Percentiles rank a stretch among this genome's conserved stretches.
phyloP scores from a whole-genome alignment of 352 stramenopile species.

The Globisporangium cylindrosporum region DNA sequence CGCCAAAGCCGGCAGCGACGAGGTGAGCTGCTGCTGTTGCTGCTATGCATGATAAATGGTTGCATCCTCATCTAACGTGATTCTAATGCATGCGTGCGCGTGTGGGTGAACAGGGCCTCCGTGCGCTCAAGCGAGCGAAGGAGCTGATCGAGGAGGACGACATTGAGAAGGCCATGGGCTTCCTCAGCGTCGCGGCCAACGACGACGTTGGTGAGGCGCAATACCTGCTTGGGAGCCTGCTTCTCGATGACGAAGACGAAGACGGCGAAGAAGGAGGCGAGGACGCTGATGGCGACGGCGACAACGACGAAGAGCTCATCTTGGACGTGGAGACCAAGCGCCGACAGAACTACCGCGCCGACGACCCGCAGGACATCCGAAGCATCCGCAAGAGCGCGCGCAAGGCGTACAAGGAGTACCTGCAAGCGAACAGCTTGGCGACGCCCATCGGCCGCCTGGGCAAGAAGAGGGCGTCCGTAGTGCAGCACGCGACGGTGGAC shows the following conservation, averaged over 20 bases:
- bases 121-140: conserved; percentile 61
- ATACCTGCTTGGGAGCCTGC: conserved; percentile 65
- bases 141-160: conserved; percentile 55
- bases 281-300: conserved; percentile 1
- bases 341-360: conserved; percentile 32
- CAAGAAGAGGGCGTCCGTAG: conserved; percentile 22
- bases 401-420: conserved; percentile 72
- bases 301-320: conserved; percentile 38
- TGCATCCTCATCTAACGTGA: background rate
- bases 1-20: conserved; percentile 4
- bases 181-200: conserved; percentile 54
- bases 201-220: conserved; percentile 70
- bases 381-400: conserved; percentile 79
- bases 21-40: conserved; percentile 3
- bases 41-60: background rate
- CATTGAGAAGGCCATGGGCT: conserved; percentile 54
- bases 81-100: background rate
- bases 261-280: conserved; percentile 19
- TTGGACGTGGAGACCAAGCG: conserved; percentile 72
- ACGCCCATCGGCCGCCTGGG: conserved; percentile 11
- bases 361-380: conserved; percentile 64
- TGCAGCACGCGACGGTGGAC: conserved; percentile 41
- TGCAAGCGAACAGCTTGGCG: conserved; percentile 37
- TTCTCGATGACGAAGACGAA: conserved; percentile 43
- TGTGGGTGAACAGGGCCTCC: conserved; percentile 24